phyloP scores from a whole-genome alignment of 163 green algal species.

The Scenedesmus sp. region DNA sequence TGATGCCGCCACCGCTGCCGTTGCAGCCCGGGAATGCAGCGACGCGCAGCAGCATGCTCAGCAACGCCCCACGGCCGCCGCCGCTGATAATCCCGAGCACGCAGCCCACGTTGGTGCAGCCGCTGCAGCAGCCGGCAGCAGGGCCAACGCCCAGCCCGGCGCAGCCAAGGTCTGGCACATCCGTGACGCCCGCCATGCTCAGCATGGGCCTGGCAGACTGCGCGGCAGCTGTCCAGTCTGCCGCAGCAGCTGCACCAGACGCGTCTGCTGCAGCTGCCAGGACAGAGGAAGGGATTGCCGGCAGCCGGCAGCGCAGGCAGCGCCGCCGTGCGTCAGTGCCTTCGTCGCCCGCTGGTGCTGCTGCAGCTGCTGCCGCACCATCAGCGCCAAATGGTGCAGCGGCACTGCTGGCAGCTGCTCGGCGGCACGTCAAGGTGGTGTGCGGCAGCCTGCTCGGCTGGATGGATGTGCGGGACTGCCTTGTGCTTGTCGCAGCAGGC shows the following conservation, averaged over 20 bases:
- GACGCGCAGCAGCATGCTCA: background rate
- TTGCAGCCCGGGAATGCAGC: background rate
- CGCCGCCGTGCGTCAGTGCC: slow-evolving; percentile 1
- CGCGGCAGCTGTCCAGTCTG: background rate
- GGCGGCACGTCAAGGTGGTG: slow-evolving; percentile 20
- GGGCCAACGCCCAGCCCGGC: slow-evolving; percentile 29
- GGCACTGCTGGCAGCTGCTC: background rate
- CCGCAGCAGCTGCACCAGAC: background rate
- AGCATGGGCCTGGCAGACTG: slow-evolving; percentile 15
- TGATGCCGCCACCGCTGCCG: slow-evolving; percentile 36
- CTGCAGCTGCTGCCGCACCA: background rate
- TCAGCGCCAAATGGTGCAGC: background rate
- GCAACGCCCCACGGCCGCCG: background rate
- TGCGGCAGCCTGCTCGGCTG: slow-evolving; percentile 32
- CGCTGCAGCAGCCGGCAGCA: slow-evolving; percentile 7
- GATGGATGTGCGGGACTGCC: slow-evolving; percentile 11
- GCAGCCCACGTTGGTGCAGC: background rate
- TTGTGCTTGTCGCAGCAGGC: background rate
- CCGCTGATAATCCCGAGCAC: slow-evolving; percentile 36
- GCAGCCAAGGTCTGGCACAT: background rate
- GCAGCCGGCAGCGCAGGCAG: background rate
- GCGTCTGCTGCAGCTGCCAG: background rate
- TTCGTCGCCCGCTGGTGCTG: background rate
- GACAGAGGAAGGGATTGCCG: background rate
- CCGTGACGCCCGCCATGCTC: slow-evolving; percentile 35